Conservation (phyloP, 495 filamentous ascomycete species). For the Penicillium manginii region DNA sequence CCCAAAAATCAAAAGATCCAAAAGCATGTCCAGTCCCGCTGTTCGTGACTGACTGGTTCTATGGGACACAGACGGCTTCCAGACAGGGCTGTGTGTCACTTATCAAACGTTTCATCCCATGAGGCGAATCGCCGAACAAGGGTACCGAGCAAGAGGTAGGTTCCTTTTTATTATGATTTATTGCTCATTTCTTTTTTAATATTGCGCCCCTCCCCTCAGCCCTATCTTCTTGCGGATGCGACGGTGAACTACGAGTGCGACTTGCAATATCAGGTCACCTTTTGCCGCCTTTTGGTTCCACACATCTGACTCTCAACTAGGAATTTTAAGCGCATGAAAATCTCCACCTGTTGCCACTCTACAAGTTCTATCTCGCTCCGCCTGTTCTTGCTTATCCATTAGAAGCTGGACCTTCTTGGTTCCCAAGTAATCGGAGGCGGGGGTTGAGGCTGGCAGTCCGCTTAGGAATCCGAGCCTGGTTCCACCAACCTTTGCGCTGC, state of each 20-base stretch:
- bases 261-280: conserved; percentile 10
- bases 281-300: conserved; percentile 6
- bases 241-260: background rate
- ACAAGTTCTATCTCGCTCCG: background rate
- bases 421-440: conserved; percentile 19
- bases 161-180: background rate
- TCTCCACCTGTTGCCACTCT: conserved; percentile 11
- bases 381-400: conserved; percentile 17
- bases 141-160: conserved; percentile 21
- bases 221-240: conserved; percentile 21
- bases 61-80: conserved; percentile 40
- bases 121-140: conserved; percentile 37
- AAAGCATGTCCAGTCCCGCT: conserved; percentile 36
- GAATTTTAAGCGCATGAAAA: conserved; percentile 24
- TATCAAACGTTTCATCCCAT: conserved; percentile 35
- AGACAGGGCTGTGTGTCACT: conserved; percentile 37
- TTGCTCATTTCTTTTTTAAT: background rate
- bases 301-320: conserved; percentile 27
- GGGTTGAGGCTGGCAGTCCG: conserved; percentile 21
- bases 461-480: conserved; percentile 30
- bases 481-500: conserved; percentile 29
- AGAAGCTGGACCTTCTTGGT: conserved; percentile 32
- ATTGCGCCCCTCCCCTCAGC: conserved; percentile 20
- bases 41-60: conserved; percentile 39
- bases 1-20: background rate